Percentiles rank a stretch among this genome's conserved stretches.
Conservation (phyloP, 257 asterid genomes). For the Mentha longifolia region DNA sequence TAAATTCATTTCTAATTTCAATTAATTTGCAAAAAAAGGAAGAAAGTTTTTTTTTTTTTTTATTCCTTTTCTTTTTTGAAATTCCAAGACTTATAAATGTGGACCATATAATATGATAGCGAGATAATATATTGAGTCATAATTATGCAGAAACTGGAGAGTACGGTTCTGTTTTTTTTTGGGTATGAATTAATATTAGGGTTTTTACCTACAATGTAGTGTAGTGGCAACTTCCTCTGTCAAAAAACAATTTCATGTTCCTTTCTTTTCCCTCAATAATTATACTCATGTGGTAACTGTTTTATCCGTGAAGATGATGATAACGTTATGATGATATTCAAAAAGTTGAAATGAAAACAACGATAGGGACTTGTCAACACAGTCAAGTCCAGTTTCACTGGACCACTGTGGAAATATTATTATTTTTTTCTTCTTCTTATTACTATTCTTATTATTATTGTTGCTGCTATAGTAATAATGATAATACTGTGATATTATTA, state of each 20-base stretch:
- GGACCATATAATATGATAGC: background rate
- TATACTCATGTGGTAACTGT: background rate
- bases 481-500: background rate
- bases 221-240: background rate
- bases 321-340: background rate
- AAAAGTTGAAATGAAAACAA: constrained; percentile 1
- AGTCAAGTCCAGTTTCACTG: constrained; percentile 10
- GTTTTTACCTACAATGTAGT: background rate
- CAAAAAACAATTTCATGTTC: background rate
- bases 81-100: too few relatives aligned
- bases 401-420: constrained; percentile 12
- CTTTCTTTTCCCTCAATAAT: background rate
- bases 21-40: too few relatives aligned
- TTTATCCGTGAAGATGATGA: background rate
- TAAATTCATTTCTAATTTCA: too few relatives aligned
- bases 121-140: background rate
- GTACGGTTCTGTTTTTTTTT: background rate
- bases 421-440: too few relatives aligned
- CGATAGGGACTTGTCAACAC: constrained; percentile 25
- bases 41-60: too few relatives aligned
- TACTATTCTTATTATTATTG: too few relatives aligned
- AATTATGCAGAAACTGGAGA: background rate
- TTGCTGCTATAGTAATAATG: too few relatives aligned
- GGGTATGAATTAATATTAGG: background rate
- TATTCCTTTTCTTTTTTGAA: too few relatives aligned